A percentile compares a stretch with the other conserved stretches of the same genome.
Evolutionary conservation across 345 rosid species (phyloP).

Genomic region (Mercurialis annua): DNA sequence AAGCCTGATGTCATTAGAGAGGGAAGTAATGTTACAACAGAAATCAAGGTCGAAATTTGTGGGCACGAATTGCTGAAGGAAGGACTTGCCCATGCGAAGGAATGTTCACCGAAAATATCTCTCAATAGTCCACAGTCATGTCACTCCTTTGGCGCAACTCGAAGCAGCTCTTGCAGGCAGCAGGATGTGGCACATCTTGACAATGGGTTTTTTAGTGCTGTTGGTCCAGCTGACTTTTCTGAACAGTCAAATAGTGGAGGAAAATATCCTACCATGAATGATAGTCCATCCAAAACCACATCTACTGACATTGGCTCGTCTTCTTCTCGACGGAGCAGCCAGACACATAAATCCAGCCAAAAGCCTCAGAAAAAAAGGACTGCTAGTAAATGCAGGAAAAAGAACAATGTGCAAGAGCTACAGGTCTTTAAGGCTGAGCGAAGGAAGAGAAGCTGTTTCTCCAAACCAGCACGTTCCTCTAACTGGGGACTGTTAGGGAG

Average conservation of each 20-base stretch:
- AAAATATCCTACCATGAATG: conserved; percentile 33
- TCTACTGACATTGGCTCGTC: conserved; percentile 29
- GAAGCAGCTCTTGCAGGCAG: conserved; percentile 30
- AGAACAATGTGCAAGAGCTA: conserved; percentile 32
- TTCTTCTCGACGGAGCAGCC: conserved; percentile 44
- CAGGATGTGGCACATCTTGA: conserved; percentile 25
- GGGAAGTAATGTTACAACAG: conserved; percentile 32
- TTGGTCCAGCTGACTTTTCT: conserved; percentile 29
- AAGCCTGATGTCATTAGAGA: conserved; percentile 24
- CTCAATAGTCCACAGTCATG: conserved; percentile 15
- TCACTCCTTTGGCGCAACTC: conserved; percentile 19
- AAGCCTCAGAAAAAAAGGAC: conserved; percentile 39
- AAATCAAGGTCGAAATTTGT: conserved; percentile 26
- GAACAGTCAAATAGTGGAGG: conserved; percentile 32
- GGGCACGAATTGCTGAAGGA: conserved; percentile 23
- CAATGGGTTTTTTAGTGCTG: conserved; percentile 23
- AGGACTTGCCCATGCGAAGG: conserved; percentile 25
- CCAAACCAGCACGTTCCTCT: conserved; percentile 66
- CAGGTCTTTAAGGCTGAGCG: conserved; percentile 36
- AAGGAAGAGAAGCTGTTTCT: conserved; percentile 66
- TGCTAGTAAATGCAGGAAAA: conserved; percentile 38
- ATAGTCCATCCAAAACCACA: conserved; percentile 40
- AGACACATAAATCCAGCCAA: conserved; percentile 38
- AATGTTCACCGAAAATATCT: conserved; percentile 22
- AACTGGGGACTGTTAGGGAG: conserved; percentile 62